phyloP scores from a whole-genome alignment of 2,329 filamentous ascomycete species.

The Shiraia sp. region DNA sequence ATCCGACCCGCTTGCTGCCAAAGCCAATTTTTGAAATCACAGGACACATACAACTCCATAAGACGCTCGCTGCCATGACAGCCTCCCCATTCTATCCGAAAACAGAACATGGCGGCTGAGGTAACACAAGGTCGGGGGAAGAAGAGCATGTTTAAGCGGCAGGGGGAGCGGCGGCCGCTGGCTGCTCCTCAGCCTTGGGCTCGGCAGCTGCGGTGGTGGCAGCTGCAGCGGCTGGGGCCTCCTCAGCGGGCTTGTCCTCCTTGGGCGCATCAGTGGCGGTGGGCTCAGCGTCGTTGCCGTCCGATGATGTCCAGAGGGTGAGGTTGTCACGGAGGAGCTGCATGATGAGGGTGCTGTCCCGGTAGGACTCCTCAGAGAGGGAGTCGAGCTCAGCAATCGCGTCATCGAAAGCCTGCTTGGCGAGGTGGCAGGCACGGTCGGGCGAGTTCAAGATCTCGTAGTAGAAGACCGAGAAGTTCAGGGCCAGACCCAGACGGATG shows the following conservation, averaged over 20 bases:
- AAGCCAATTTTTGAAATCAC: slow-evolving; percentile 47
- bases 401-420: slow-evolving; percentile 99
- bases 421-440: slow-evolving; percentile 95
- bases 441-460: slow-evolving; percentile 99
- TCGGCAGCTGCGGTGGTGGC: slow-evolving; percentile 44
- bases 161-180: slow-evolving; percentile 31
- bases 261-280: slow-evolving; percentile 62
- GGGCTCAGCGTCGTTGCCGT: slow-evolving; percentile 77
- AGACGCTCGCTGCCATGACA: slow-evolving; percentile 42
- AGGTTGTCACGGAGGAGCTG: slow-evolving; percentile 98
- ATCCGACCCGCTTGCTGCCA: slow-evolving; percentile 46
- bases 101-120: slow-evolving; percentile 38
- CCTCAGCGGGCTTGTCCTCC: slow-evolving; percentile 62
- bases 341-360: slow-evolving; percentile 99
- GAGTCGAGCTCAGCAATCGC: slow-evolving; percentile 98
- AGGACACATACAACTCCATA: slow-evolving; percentile 45
- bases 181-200: slow-evolving; percentile 36
- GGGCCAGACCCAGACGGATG: slow-evolving; percentile 93
- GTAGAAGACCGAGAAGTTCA: slow-evolving; percentile 99
- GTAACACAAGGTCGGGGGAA: slow-evolving; percentile 40
- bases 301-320: slow-evolving; percentile 95
- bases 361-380: slow-evolving; percentile 96
- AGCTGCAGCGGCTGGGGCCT: slow-evolving; percentile 51
- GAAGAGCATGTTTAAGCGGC: slow-evolving; percentile 39
- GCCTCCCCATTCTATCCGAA: slow-evolving; percentile 38